Evolutionary conservation across 2,329 filamentous ascomycete genomes (phyloP).

Genomic region (Penicillium glabrum): DNA sequence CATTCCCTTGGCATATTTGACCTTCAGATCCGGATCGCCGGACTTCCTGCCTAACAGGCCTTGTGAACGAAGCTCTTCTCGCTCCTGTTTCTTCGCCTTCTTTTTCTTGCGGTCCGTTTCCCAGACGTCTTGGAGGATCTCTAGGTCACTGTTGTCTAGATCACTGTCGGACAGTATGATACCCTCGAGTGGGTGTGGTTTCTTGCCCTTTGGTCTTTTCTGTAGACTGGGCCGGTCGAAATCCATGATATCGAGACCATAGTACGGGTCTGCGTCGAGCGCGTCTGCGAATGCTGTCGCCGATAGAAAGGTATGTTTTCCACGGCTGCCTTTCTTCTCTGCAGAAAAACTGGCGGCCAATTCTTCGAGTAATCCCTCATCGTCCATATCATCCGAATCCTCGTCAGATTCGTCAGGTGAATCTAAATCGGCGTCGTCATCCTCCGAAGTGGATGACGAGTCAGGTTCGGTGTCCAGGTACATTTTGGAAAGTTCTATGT

Average conservation of each 20-base stretch:
- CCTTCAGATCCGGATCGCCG: slow-evolving; percentile 59
- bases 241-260: slow-evolving; percentile 83
- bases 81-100: slow-evolving; percentile 66
- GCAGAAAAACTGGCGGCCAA: slow-evolving; percentile 20
- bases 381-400: slow-evolving; percentile 8
- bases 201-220: slow-evolving; percentile 64
- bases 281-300: slow-evolving; percentile 59
- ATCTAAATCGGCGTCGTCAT: slow-evolving; percentile 9
- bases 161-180: slow-evolving; percentile 67
- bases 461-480: slow-evolving; percentile 13
- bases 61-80: slow-evolving; percentile 66
- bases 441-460: slow-evolving; percentile 5
- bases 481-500: slow-evolving; percentile 21
- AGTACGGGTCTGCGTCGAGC: slow-evolving; percentile 60
- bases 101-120: slow-evolving; percentile 71
- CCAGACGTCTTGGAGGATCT: slow-evolving; percentile 62
- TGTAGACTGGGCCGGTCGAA: slow-evolving; percentile 69
- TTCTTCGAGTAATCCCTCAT: slow-evolving; percentile 52
- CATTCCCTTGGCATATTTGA: slow-evolving; percentile 74
- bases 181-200: slow-evolving; percentile 47
- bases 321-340: slow-evolving; percentile 53
- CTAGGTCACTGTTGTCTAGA: slow-evolving; percentile 63
- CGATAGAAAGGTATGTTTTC: slow-evolving; percentile 47
- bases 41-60: slow-evolving; percentile 63
- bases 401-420: slow-evolving; percentile 9